Evolutionary conservation across 257 asterid species (phyloP).

Genomic region (Solanum commersonii): DNA sequence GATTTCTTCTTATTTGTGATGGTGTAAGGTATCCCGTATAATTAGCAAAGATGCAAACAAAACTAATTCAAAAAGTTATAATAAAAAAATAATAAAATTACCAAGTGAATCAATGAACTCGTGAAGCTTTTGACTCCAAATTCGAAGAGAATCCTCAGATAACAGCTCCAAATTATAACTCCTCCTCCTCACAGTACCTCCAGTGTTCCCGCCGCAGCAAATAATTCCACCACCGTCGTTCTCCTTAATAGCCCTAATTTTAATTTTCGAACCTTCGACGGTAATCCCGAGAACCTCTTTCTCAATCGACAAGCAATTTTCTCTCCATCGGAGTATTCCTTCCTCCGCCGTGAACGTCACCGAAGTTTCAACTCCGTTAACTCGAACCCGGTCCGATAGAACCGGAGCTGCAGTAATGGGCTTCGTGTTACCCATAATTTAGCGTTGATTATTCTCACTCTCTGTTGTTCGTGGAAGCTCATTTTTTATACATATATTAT

Average conservation of each 20-base stretch:
- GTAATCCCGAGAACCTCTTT: conserved; percentile 70
- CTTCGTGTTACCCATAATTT: background rate
- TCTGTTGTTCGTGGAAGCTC: background rate
- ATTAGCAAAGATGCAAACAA: background rate
- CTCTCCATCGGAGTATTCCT: conserved; percentile 53
- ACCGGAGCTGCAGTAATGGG: background rate
- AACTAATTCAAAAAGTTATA: background rate
- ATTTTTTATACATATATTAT: background rate
- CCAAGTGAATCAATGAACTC: conserved; percentile 65
- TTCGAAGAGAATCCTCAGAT: conserved; percentile 29
- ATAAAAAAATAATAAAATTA: background rate
- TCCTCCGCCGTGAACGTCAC: conserved; percentile 37
- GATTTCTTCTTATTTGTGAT: too few relatives aligned
- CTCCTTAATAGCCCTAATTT: conserved; percentile 40
- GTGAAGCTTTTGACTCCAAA: conserved; percentile 56
- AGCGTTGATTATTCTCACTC: background rate
- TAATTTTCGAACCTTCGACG: conserved; percentile 38
- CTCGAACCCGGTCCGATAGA: conserved; percentile 43
- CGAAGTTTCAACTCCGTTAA: conserved; percentile 31
- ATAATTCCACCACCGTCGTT: conserved; percentile 22
- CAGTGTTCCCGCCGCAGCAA: conserved; percentile 28
- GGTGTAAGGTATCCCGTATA: background rate
- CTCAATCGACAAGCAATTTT: conserved; percentile 35
- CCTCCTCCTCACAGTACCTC: conserved; percentile 24
- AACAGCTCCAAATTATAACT: conserved; percentile 32